Base-by-base conservation (phyloP, 352 stramenopile genomes). In the Phytophthora podocarpi region DNA sequence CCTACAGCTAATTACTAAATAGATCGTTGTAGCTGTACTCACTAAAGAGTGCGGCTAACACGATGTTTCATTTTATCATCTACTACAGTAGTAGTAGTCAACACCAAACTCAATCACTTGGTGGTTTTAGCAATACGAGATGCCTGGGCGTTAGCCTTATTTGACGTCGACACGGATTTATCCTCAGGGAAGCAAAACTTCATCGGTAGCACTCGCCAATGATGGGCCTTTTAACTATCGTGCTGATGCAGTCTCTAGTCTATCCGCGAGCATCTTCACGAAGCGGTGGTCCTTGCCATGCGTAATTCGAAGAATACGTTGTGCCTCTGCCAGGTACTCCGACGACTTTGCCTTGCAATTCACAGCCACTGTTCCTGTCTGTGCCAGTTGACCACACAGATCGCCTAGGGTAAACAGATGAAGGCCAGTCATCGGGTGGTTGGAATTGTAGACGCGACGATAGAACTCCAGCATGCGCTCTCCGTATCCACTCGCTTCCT, bases 341-440 rank as follows among this genome's bases (percentile, higher is more conserved):
- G 42, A 45, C 6, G 70, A 70, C 18, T 72, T 66, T 18, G 27
- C 15, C 6, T 57, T 45, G 45, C 42, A 52, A 45, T 50, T 30
- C 11, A 49, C 45, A 16, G 35, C 8, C 49, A 21, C 46, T 23
- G 46, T 49, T 43, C 43, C 45, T 28, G 26, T 31, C 32, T 59
- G 16, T n/a, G 34, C 24, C 41, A 62, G 27, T 41, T 78, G 64
- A 21, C 40, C 39, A 12, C 70, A 70, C 16, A 88, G 61, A 57
- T 92, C 82, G 4, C 82, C 82, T 9, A 92, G 57, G 3, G 82
- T 90, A 57, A 88, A 90, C 27, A 84, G 34, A 53, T 92, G 82
- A 23, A 92, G 61, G 1, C 77, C 81, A 0, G 66, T 65, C 63
- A 92, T 80, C 10, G 83, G 74, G 51, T 92, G 83, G 47, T 78